Evolutionary conservation across 2,329 filamentous ascomycete species (phyloP).

Genomic region (Aspergillus hiratsukae): DNA sequence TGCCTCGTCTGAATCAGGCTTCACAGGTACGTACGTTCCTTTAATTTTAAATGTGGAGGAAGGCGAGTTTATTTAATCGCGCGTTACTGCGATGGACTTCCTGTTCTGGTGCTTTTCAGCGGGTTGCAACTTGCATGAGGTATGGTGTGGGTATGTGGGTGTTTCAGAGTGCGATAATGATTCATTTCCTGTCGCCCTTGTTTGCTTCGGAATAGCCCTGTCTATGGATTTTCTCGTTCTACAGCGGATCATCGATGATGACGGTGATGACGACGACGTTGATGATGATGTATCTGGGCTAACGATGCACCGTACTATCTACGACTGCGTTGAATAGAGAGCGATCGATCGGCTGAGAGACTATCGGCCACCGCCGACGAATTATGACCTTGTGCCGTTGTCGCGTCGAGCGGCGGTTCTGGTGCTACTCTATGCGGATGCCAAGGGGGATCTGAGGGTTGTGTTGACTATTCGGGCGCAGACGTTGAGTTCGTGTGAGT

Average conservation of each 20-base stretch:
- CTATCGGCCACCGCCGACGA: slow-evolving; percentile 55
- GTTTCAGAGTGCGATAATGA: neutral
- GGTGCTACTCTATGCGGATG: slow-evolving; percentile 81
- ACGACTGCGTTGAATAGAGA: slow-evolving; percentile 26
- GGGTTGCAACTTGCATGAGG: neutral
- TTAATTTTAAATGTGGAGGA: neutral
- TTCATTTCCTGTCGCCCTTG: neutral
- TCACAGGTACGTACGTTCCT: slow-evolving; percentile 11
- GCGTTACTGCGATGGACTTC: neutral
- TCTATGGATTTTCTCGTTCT: neutral
- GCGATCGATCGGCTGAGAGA: slow-evolving; percentile 54
- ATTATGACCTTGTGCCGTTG: slow-evolving; percentile 54
- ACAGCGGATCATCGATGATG: too few relatives aligned
- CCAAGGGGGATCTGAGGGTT: slow-evolving; percentile 67
- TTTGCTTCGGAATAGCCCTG: neutral
- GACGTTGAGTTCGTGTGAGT: slow-evolving; percentile 53
- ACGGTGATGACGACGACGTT: neutral
- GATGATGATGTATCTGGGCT: neutral
- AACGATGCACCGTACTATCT: neutral
- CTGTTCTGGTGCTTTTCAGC: neutral
- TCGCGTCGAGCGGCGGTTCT: slow-evolving; percentile 77
- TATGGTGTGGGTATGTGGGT: neutral
- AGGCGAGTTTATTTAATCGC: neutral
- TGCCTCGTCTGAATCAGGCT: slow-evolving; percentile 10
- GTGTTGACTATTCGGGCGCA: slow-evolving; percentile 60